Conservation (phyloP, 371 early-diverging fungal species). For the Coemansia sp. region DNA sequence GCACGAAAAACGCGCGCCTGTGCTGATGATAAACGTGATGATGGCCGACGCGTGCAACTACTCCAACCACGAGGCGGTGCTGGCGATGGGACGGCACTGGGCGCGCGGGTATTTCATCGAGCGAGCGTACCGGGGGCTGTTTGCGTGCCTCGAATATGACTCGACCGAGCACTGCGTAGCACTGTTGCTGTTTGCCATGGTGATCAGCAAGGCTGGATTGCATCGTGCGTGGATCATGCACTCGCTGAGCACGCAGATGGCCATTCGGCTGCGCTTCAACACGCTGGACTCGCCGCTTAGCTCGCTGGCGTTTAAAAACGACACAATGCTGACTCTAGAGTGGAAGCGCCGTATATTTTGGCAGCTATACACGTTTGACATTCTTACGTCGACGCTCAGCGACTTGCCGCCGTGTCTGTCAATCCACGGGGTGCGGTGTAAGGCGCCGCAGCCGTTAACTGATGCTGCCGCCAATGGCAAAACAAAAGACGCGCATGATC, state of each 20-base stretch:
- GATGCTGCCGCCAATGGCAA: background rate
- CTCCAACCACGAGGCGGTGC: constrained; percentile 15
- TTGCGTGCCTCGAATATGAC: constrained; percentile 47
- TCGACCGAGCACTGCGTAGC: constrained; percentile 47
- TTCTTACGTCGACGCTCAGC: constrained; percentile 36
- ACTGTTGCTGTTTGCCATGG: constrained; percentile 39
- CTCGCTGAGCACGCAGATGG: constrained; percentile 48
- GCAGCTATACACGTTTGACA: constrained; percentile 43
- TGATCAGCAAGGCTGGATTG: constrained; percentile 36
- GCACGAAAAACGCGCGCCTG: constrained; percentile 25
- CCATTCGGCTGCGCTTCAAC: constrained; percentile 44
- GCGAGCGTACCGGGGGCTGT: constrained; percentile 42
- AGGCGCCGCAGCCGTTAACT: constrained; percentile 22
- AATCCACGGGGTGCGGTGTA: constrained; percentile 34
- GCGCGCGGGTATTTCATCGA: constrained; percentile 44
- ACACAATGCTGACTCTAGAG: constrained; percentile 27
- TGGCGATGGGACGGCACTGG: constrained; percentile 5
- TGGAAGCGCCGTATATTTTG: constrained; percentile 52
- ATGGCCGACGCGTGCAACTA: constrained; percentile 40
- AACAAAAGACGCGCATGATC: background rate
- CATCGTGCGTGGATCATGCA: constrained; percentile 51
- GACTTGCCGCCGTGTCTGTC: constrained; percentile 39
- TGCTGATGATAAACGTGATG: constrained; percentile 34
- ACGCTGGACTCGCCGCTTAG: constrained; percentile 45
- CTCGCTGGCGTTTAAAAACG: constrained; percentile 21